Evolutionary conservation across 1,284 basidiomycete genomes (phyloP).

Genomic region (Cryptococcus sp.): DNA sequence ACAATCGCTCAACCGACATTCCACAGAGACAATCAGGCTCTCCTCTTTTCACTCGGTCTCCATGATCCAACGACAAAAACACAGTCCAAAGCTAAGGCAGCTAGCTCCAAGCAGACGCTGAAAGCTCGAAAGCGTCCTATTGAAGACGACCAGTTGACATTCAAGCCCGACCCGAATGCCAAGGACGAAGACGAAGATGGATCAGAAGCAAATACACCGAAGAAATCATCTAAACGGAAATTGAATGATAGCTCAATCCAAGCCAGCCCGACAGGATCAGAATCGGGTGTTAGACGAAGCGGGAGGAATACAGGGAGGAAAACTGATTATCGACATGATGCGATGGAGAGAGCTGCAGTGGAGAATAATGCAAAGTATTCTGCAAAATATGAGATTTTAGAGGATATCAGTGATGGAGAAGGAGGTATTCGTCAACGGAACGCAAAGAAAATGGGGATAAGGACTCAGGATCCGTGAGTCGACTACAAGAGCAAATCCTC

Average conservation of each 20-base stretch:
- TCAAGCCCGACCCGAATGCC: background rate
- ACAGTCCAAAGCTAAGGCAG: constrained; percentile 5
- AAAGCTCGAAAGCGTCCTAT: background rate
- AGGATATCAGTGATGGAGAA: constrained; percentile 9
- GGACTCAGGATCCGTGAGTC: constrained; percentile 35
- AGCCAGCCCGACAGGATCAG: background rate
- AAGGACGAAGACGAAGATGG: background rate
- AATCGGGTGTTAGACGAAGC: background rate
- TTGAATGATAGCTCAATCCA: background rate
- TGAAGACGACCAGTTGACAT: background rate
- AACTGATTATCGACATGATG: background rate
- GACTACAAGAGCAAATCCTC: background rate
- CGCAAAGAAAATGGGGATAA: constrained; percentile 23
- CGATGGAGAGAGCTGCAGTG: background rate
- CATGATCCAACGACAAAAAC: constrained; percentile 3
- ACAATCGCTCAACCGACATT: background rate
- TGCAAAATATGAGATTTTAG: background rate
- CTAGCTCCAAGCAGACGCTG: background rate
- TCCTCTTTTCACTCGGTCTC: constrained; percentile 32
- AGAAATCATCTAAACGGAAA: background rate
- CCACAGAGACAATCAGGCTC: constrained; percentile 29
- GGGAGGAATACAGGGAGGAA: background rate
- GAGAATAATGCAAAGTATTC: background rate
- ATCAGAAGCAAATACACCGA: background rate
- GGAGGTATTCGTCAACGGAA: constrained; percentile 16